phyloP scores from a whole-genome alignment of 495 filamentous ascomycete species.

The Talaromyces ruber region DNA sequence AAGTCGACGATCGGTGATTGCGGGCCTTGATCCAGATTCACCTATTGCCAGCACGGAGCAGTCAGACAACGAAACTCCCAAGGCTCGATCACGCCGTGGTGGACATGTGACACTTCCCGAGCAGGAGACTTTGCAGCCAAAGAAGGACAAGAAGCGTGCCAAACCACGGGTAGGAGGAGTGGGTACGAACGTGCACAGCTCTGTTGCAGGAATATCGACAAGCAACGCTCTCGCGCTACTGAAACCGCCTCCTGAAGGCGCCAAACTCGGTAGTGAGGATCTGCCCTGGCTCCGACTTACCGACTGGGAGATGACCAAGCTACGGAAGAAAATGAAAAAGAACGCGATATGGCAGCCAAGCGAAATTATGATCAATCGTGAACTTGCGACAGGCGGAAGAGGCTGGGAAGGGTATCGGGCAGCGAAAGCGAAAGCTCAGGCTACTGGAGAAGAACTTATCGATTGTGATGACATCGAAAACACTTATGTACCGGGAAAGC shows the following conservation, averaged over 20 bases:
- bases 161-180: slow-evolving; percentile 37
- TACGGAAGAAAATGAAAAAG: slow-evolving; percentile 98
- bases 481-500: slow-evolving; percentile 31
- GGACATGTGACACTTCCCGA: background rate
- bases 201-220: slow-evolving; percentile 62
- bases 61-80: slow-evolving; percentile 27
- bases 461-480: slow-evolving; percentile 44
- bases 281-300: slow-evolving; percentile 88
- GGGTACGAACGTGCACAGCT: slow-evolving; percentile 44
- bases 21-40: slow-evolving; percentile 32
- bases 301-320: slow-evolving; percentile 78
- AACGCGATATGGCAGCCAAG: slow-evolving; percentile 93
- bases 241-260: slow-evolving; percentile 70
- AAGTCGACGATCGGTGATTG: slow-evolving; percentile 27
- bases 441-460: slow-evolving; percentile 55
- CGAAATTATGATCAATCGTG: slow-evolving; percentile 91
- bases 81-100: slow-evolving; percentile 13
- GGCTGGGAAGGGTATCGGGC: slow-evolving; percentile 67
- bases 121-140: slow-evolving; percentile 4
- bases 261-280: slow-evolving; percentile 62
- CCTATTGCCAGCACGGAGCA: slow-evolving; percentile 40
- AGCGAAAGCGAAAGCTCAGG: slow-evolving; percentile 60
- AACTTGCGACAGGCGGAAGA: slow-evolving; percentile 67
- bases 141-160: slow-evolving; percentile 38
- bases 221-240: slow-evolving; percentile 70